Percentiles rank a stretch among this genome's conserved stretches.
These are phyloP conservation scores for Acaromyces ingoldii DNA, from an alignment of 1,284 basidiomycete genomes.

Conservation along the genomic window DNA sequence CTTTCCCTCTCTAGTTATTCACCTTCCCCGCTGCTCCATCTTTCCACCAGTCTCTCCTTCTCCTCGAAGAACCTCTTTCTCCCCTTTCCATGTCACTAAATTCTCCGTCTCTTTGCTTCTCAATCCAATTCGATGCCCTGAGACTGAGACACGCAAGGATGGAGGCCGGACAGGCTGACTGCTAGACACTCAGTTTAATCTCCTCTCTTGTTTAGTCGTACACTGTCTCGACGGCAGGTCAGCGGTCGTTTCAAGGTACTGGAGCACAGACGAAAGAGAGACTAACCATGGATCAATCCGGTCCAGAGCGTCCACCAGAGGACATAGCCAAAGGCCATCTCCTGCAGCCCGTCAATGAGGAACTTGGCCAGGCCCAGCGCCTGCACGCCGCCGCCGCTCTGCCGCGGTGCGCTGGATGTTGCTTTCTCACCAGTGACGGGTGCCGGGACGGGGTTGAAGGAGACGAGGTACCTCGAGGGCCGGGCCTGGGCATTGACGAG, in stretches of 20 bases:
- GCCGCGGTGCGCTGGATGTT: no score
- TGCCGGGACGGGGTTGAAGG: not conserved
- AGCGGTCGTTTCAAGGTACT: no score
- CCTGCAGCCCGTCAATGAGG: slow-evolving; percentile 20
- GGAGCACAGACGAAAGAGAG: not conserved
- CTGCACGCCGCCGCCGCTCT: not conserved
- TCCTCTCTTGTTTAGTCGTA: no score
- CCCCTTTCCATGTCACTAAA: slow-evolving; percentile 91
- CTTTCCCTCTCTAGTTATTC: no score
- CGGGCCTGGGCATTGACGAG: slow-evolving; percentile 21
- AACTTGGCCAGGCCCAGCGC: slow-evolving; percentile 7
- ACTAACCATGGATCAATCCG: slow-evolving; percentile 47
- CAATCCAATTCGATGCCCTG: slow-evolving; percentile 79
- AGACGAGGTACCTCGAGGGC: slow-evolving; percentile 26
- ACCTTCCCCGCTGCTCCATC: no score
- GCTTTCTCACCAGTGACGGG: not conserved
- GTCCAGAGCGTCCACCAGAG: slow-evolving; percentile 51
- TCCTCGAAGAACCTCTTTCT: no score
- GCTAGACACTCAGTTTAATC: no score
- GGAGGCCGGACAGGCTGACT: no score
- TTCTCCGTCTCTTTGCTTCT: slow-evolving; percentile 90
- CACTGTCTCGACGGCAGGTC: no score
- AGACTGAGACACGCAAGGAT: no score
- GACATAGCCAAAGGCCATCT: slow-evolving; percentile 44
- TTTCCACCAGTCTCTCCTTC: no score